Evolutionary conservation across 1,139 yeast species (phyloP), one percentile per base, ranked within the genome.

Genomic region (Geotrichum bryndzae): DNA sequence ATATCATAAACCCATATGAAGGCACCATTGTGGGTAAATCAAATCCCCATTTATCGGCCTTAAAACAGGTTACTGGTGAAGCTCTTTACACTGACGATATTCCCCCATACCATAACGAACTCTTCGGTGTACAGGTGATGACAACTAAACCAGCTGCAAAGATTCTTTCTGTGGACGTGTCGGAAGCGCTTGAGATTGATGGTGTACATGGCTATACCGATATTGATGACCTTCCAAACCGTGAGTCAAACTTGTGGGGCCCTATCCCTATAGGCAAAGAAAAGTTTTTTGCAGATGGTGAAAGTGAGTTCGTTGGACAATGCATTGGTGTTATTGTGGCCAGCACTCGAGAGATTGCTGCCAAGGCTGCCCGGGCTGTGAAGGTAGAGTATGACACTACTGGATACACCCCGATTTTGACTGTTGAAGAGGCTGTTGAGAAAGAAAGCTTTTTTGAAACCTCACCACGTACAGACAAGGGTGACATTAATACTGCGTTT

Each of bases 41-140:
- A 27, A 66, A 74, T 50, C 77, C 79, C 33, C 82, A 79, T 64
- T 67, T 78, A 18, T 76, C 79, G 52, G 79, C 81, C 5, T 65
- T 77, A 67, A 77, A 77, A 63, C 82, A 79, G 63, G 80, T 77
- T 15, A 72, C 78, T 11, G 82, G 82, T 25, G 82, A 79, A 62
- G 82, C 82, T 0, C 68, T 70, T 27, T 79, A 79, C 61, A 72
- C 77, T 11, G 81, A 79, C 63, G 82, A 79, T 63, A 69, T 79
- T 23, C 80, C 81, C 1, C 77, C 79, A 2, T 70, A 68, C 18
- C 76, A 74, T 63, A 68, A 72, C 22, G 82, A 79, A 64, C 65
- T 77, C 3, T 76, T 75, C 66, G 81, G 77, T 18, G 79, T 75
- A 6, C 80, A 77, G 61, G 78, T 79, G 29, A 66, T 76, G 70